Evolutionary conservation across 805 yeast genomes (phyloP), one percentile per base, ranked within the genome.

Genomic region (Nakazawaea ishiwadae): DNA sequence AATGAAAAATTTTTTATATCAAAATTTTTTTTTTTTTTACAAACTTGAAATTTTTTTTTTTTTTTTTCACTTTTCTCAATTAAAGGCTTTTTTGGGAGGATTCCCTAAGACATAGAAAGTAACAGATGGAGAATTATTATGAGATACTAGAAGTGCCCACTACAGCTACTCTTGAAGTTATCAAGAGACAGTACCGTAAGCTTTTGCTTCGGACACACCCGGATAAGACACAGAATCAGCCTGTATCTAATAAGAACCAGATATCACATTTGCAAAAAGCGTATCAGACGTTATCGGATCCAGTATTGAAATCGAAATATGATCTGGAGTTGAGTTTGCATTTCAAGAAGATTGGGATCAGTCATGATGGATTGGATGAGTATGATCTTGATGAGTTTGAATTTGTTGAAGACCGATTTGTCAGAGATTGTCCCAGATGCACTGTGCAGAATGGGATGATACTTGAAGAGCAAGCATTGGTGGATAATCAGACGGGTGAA

Each of bases 201-300:
- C 72, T 73, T 12, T 68, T 91, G 5, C 64, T 91, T 1, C 53
- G 58, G 3, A 58, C 74, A 2, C 98, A 91, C 58, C 98, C 98
- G 1, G 98, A 91, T 56, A 90, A 89, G 51, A 37, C 32, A n/a
- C 23, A 23, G 28, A 8, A 33, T 4, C 17, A 11, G 31, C 19
- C 45, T 31, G 24, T 36, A 10, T 27, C 34, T 27, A 31, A 24
- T 4, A 17, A 37, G 19, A 46, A 48, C 17, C 32, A 36, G 3
- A 35, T 41, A 2, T 31, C 44, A 16, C 40, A 41, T 16, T 24
- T 89, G 23, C 73, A 82, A 49, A 61, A 58, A 17, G 96, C 97
- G 0, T 89, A 84, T 51, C 52, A 60, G n/a, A 65, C 70, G 0
- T 60, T 89, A 6, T 56, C 68, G 0, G 71, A 77, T 48, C 53